A percentile compares a stretch with the other conserved stretches of the same genome.
phyloP scores from a whole-genome alignment of 2,329 filamentous ascomycete genomes.

The Lachnellula willkommii region DNA sequence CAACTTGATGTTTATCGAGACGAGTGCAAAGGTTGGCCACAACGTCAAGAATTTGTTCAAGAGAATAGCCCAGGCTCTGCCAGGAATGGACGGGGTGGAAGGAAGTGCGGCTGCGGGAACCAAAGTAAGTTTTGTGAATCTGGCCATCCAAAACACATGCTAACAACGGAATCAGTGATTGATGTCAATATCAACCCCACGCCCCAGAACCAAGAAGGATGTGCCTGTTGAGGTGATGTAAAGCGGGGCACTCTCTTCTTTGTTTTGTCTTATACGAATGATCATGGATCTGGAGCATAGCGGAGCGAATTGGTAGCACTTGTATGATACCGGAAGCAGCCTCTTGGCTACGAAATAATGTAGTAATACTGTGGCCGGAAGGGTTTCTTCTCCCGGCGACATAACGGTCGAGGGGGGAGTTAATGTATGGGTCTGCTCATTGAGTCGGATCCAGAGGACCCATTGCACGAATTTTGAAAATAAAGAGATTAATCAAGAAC shows the following conservation, averaged over 20 bases:
- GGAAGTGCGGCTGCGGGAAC: slow-evolving; percentile 63
- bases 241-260: slow-evolving; percentile 14
- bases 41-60: slow-evolving; percentile 98
- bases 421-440: no score
- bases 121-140: slow-evolving; percentile 63
- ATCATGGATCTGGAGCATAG: slow-evolving; percentile 31
- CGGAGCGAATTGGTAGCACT: slow-evolving; percentile 24
- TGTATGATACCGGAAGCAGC: slow-evolving; percentile 30
- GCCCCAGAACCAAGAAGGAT: slow-evolving; percentile 66
- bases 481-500: no score
- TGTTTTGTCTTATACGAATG: slow-evolving; percentile 22
- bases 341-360: slow-evolving; percentile 15
- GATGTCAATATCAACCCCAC: slow-evolving; percentile 81
- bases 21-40: slow-evolving; percentile 93
- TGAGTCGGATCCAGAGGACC: no score
- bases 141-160: slow-evolving; percentile 3
- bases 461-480: no score
- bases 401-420: no score
- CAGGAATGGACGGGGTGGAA: slow-evolving; percentile 92
- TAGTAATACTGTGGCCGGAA: slow-evolving; percentile 12
- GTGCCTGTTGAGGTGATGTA: slow-evolving; percentile 50
- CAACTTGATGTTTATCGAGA: slow-evolving; percentile 98
- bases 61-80: slow-evolving; percentile 94
- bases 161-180: slow-evolving; percentile 61
- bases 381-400: not conserved